Base-by-base conservation (phyloP, 257 asterid genomes). In the Solanum habrochaites region DNA sequence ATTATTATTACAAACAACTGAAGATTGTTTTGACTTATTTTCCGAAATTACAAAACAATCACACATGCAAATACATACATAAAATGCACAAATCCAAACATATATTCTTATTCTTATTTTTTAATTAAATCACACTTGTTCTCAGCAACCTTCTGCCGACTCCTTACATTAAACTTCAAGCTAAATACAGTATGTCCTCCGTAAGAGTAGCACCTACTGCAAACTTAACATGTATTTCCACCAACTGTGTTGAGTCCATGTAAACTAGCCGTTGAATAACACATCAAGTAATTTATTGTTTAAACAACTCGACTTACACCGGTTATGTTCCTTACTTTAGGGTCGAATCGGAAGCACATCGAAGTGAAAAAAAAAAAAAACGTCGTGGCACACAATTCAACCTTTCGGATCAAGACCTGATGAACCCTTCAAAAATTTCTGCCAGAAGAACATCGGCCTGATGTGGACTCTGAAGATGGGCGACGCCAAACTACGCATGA, bases 191-290 rank as follows among this genome's bases (percentile, higher is more conserved):
- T 56, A 77, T 88, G 14, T 90, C 92, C 84, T 90, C 89, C 10
- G 92, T 90, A 0, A 90, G 67, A 9, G 92, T 88, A 35, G 91
- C 91, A 16, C 92, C 91, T 71, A 90, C 91, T 3, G 91, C 91
- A 62, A 90, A 86, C 83, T 89, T 27, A 90, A 75, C 89, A 89
- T 69, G 60, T 87, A 90, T 2, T 40, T 29, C 89, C 92, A 8
- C 89, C 89, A 0, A 71, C 89, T 23, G 92, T 89, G 32, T 90
- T n/a, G 92, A 16, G 91, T 90, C 87, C n/a, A 90, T 74, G 67
- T 90, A 90, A 31, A 82, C 84, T 31, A 83, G 89, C 92, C 0
- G 89, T 88, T 7, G 92, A 90, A 81, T 90, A 14, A 90, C 35
- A 62, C 16, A 8, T 90, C 92, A 12, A 89, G 87, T 16, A 90